Evolutionary conservation across 208 protist species (phyloP), one percentile per base, ranked within the genome.

Genomic region (Trypanosoma brucei): DNA sequence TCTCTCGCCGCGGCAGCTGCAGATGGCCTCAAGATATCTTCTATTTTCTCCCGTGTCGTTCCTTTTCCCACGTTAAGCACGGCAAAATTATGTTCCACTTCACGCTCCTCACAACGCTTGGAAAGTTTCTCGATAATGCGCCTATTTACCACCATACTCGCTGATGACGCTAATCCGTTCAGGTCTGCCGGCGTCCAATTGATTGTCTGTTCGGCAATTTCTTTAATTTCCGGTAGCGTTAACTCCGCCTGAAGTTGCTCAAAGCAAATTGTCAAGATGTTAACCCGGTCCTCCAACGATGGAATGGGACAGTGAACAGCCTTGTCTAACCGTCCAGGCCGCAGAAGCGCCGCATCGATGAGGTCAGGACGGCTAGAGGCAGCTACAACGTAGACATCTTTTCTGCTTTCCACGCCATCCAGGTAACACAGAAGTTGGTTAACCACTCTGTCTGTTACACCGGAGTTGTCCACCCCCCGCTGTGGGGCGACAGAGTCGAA

Each of bases 231-330:
- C 7, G 68, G 68, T 34, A 70, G 75, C 22, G 68, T 66, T n/a
- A 91, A 53, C 22, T 77, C 75, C 2, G 99, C 78, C 72, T 99
- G 97, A 91, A 99, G 98, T 73, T 99, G 99, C 59, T 97, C 95
- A 13, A 99, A 99, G 81, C 99, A 98, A 72, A 98, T 99, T 52
- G 78, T 79, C 31, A 99, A 83, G 62, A 99, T 98, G 64, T 99
- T 84, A 35, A 85, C 49, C 48, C 94, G 75, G 48, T 97, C 92
- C 22, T 75, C 61, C 30, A 72, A 38, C n/a, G 72, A 77, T 9
- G 95, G 94, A 39, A 97, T 80, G 6, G 83, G 76, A 68, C 92
- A 97, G 42, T 83, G 69, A 7, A 97, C 71, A 5, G 76, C 79
- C 59, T 89, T 93, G 75, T 97, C 93, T 48, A 97, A 68, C 30